Base-by-base conservation (phyloP, 2,329 filamentous ascomycete genomes). In the Paramyrothecium roridum region DNA sequence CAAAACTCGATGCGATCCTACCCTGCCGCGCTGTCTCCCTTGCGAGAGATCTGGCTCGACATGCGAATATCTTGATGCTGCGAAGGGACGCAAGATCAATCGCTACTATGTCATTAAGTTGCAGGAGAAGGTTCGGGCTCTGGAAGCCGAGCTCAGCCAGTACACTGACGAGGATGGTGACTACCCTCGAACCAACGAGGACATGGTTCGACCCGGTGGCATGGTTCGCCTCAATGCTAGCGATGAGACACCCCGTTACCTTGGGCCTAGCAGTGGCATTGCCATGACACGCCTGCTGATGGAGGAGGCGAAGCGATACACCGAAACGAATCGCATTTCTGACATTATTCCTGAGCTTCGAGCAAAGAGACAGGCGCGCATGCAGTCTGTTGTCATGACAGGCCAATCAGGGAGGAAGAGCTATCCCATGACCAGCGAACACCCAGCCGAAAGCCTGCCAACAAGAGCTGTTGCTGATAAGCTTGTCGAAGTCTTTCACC, bases 1-100 rank as follows among this genome's bases (percentile, higher is more conserved):
- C 66, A 99, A 99, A 80, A 98, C 93, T 40, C 83, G 92, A 79
- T 99, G 95, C 78, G 95, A 98, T 74, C 90, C 95, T 3, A 90
- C 90, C 16, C 83, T 99, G 21, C 95, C 95, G 45, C 89, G 90
- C 67, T 99, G 95, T 73, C 83, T 91, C 19, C 93, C 93, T 21
- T 99, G 95, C 76, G 92, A 97, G 75, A 85, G 93, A 63, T 93
- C 91, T 60, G 93, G 93, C 66, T 91, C 92, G 30, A 83, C 86
- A 57, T 99, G 95, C 81, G 93, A 97, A 69, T 99, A 98, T 76
- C 96, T 89, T 71, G 95, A 99, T 73, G 91, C 92, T 30, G 82
- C 89, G 52, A 95, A 93, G 71, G 89, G 90, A 59, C 86, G 85
- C 65, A 93, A 90, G 68, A 91, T 98, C 65, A 90, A 91, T 59